Conservation (phyloP, 1,284 basidiomycete species). For the Rhodotorula glutinis region DNA sequence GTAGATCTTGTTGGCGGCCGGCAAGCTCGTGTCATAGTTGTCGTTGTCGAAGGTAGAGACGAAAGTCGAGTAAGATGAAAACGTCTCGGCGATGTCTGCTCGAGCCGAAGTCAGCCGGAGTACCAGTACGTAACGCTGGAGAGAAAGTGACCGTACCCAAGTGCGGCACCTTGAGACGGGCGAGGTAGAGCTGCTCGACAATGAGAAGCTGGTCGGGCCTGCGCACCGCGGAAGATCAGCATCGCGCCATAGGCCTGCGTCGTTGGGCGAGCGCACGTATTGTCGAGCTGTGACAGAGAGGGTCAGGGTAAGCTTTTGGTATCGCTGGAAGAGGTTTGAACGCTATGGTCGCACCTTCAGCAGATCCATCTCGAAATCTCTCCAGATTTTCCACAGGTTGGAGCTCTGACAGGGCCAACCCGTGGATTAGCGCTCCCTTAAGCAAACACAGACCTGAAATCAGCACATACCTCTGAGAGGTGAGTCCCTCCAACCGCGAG, state of each 20-base stretch:
- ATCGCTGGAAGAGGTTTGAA: slow-evolving; percentile 20
- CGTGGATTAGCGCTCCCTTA: too few species aligned
- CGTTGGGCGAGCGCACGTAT: background rate
- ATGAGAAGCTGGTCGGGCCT: slow-evolving; percentile 44
- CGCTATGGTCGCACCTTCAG: slow-evolving; percentile 54
- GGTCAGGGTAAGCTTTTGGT: background rate
- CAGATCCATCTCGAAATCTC: slow-evolving; percentile 69
- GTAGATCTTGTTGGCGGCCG: slow-evolving; percentile 64
- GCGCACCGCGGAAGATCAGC: slow-evolving; percentile 36
- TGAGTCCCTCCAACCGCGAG: slow-evolving; percentile 12
- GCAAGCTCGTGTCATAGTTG: slow-evolving; percentile 71
- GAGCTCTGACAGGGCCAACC: slow-evolving; percentile 56
- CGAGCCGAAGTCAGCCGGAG: slow-evolving; percentile 21
- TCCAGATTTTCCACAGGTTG: slow-evolving; percentile 65
- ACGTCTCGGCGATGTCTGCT: slow-evolving; percentile 64
- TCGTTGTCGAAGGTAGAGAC: slow-evolving; percentile 69
- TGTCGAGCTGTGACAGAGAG: background rate
- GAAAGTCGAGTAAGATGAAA: slow-evolving; percentile 79
- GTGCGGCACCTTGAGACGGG: slow-evolving; percentile 49
- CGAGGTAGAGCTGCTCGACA: slow-evolving; percentile 47
- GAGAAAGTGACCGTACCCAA: too few species aligned
- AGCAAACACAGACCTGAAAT: too few species aligned
- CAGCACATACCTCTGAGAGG: slow-evolving; percentile 21
- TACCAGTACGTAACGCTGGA: too few species aligned
- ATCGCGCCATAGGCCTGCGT: too few species aligned